A percentile compares a stretch with the other conserved stretches of the same genome.
Evolutionary conservation across 306 rosid species (phyloP).

Genomic region (Corylus americana): DNA sequence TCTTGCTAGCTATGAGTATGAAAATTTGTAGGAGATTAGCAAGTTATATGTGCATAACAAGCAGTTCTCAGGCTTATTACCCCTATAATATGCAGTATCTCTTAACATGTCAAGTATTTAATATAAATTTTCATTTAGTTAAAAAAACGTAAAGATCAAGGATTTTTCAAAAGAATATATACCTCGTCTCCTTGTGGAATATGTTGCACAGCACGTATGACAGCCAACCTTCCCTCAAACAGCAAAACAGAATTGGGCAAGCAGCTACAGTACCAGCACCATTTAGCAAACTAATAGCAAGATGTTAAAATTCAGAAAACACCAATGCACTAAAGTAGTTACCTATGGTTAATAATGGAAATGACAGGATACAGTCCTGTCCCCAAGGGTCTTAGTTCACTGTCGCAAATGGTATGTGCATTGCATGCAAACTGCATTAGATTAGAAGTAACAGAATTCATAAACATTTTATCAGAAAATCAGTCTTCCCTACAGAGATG

Average conservation of each 20-base stretch:
- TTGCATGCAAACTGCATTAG: conserved; percentile 88
- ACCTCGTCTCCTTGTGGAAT: conserved; percentile 81
- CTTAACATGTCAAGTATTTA: background rate
- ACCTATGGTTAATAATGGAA: conserved; percentile 96
- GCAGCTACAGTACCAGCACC: conserved; percentile 51
- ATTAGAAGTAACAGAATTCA: conserved; percentile 27
- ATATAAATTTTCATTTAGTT: conserved; percentile 13
- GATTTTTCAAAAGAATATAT: conserved; percentile 9
- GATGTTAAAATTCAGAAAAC: conserved; percentile 16
- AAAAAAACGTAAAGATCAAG: background rate
- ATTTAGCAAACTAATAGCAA: conserved; percentile 33
- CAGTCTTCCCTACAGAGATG: conserved; percentile 12
- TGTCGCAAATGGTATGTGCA: conserved; percentile 92
- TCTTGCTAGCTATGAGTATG: background rate
- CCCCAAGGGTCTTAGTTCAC: conserved; percentile 88
- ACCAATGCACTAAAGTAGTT: conserved; percentile 21
- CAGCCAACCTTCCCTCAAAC: conserved; percentile 79
- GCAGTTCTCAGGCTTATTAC: too few species aligned
- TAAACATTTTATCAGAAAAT: conserved; percentile 18
- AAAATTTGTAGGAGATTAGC: background rate
- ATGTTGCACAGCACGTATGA: conserved; percentile 75
- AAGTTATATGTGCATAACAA: too few species aligned
- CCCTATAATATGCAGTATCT: background rate
- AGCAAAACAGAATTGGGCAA: conserved; percentile 80
- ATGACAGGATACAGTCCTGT: conserved; percentile 88